Evolutionary conservation across 2,329 filamentous ascomycete genomes (phyloP).

Genomic region (Thelonectria rubi): DNA sequence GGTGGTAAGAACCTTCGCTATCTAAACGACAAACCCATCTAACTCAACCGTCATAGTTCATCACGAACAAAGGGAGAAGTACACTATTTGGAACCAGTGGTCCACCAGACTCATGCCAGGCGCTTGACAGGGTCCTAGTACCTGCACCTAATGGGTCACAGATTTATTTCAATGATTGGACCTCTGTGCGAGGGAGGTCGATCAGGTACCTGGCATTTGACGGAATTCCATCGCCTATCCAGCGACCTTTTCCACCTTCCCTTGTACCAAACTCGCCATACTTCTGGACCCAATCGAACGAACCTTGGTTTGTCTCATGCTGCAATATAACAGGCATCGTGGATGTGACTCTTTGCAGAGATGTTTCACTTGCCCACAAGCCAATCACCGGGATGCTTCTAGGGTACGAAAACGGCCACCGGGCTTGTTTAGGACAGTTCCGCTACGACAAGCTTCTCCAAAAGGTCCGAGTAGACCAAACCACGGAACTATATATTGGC

Average conservation of each 20-base stretch:
- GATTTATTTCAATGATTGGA: conserved; percentile 17
- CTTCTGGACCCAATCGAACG: conserved; percentile 17
- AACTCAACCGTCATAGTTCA: conserved; percentile 13
- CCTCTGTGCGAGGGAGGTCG: not conserved
- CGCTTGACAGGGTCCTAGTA: conserved; percentile 13
- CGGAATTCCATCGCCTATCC: not conserved
- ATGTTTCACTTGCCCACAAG: conserved; percentile 9
- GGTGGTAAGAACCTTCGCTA: conserved; percentile 17
- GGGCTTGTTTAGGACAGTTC: conserved; percentile 25
- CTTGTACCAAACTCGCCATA: conserved; percentile 19
- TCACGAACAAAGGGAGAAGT: conserved; percentile 27
- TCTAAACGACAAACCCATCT: not conserved
- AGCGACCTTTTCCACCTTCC: conserved; percentile 12
- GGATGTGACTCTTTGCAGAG: conserved; percentile 24
- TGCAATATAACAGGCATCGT: conserved; percentile 20
- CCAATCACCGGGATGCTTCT: conserved; percentile 18
- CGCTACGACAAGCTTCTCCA: conserved; percentile 20
- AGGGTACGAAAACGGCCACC: conserved; percentile 20
- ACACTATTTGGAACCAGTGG: conserved; percentile 22
- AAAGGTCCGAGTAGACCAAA: conserved; percentile 17
- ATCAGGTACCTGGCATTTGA: conserved; percentile 17
- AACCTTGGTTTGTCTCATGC: conserved; percentile 24
- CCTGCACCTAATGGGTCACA: conserved; percentile 15
- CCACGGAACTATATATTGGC: conserved; percentile 18
- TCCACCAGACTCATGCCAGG: conserved; percentile 20